phyloP scores from a whole-genome alignment of 345 rosid species.

The Populus pruinosa region DNA sequence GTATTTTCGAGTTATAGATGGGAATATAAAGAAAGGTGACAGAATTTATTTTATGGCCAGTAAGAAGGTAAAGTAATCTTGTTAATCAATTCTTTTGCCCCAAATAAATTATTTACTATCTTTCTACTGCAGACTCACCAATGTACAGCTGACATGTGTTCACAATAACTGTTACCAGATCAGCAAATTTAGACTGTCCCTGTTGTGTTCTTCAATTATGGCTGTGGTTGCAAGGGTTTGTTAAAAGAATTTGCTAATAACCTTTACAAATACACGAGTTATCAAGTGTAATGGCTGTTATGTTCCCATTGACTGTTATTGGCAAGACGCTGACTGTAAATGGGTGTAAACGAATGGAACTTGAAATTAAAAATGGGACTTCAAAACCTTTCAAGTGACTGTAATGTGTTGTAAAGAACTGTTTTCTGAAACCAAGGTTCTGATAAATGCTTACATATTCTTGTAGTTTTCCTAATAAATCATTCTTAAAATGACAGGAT shows the following conservation, averaged over 20 bases:
- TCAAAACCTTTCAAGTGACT: background rate
- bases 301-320: background rate
- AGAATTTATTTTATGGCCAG: slow-evolving; percentile 92
- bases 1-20: slow-evolving; percentile 93
- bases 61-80: slow-evolving; percentile 53
- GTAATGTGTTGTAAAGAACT: background rate
- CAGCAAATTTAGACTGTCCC: background rate
- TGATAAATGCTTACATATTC: background rate
- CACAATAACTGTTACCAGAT: background rate
- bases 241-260: background rate
- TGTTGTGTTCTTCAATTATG: background rate
- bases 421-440: background rate
- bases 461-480: background rate
- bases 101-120: background rate
- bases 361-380: background rate
- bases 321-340: background rate
- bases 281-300: background rate
- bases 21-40: slow-evolving; percentile 90
- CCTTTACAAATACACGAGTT: background rate
- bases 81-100: background rate
- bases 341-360: background rate
- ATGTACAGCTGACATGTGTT: background rate
- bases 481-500: slow-evolving; percentile 47
- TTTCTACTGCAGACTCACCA: background rate
- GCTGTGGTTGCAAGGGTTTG: background rate